Conservation (phyloP, 306 rosid species). For the Trifolium dubium region DNA sequence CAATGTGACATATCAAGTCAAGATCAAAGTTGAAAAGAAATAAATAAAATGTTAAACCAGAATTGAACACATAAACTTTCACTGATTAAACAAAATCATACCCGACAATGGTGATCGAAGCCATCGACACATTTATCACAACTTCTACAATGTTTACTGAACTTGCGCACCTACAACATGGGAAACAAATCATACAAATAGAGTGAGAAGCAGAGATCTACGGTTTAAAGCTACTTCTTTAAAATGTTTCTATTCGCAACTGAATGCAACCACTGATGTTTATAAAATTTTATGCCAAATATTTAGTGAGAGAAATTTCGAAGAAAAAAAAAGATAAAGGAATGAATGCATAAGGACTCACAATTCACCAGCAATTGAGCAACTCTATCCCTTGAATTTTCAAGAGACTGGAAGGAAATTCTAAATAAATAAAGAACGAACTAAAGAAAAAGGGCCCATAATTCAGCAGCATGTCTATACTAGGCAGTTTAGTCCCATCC, state of each 20-base stretch:
- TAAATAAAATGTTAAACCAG: slow-evolving; percentile 24
- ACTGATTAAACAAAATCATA: slow-evolving; percentile 49
- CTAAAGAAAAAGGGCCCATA: background rate
- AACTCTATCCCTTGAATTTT: slow-evolving; percentile 17
- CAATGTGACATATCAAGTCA: slow-evolving; percentile 48
- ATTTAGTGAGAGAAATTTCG: slow-evolving; percentile 24
- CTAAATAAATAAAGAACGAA: slow-evolving; percentile 3
- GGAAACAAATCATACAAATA: slow-evolving; percentile 34
- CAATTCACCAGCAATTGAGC: background rate
- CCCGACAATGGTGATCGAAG: slow-evolving; percentile 99
- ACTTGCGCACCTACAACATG: slow-evolving; percentile 83
- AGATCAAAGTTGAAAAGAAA: slow-evolving; percentile 34
- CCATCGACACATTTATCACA: slow-evolving; percentile 99
- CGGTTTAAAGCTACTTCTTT: slow-evolving; percentile 26
- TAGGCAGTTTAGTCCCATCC: slow-evolving; percentile 15
- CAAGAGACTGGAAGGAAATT: slow-evolving; percentile 11
- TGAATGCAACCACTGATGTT: slow-evolving; percentile 7
- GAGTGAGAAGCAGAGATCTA: slow-evolving; percentile 12
- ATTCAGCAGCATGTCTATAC: slow-evolving; percentile 16
- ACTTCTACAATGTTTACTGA: slow-evolving; percentile 98
- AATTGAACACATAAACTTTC: slow-evolving; percentile 30
- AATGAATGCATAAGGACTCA: slow-evolving; percentile 22
- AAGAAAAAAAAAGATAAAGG: slow-evolving; percentile 11
- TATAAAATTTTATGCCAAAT: slow-evolving; percentile 17
- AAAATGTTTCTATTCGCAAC: slow-evolving; percentile 24